Percentiles rank a stretch among this genome's conserved stretches.
Evolutionary conservation across 192 early-diverging fungal species (phyloP).

Genomic region (Kappamyces sp.): DNA sequence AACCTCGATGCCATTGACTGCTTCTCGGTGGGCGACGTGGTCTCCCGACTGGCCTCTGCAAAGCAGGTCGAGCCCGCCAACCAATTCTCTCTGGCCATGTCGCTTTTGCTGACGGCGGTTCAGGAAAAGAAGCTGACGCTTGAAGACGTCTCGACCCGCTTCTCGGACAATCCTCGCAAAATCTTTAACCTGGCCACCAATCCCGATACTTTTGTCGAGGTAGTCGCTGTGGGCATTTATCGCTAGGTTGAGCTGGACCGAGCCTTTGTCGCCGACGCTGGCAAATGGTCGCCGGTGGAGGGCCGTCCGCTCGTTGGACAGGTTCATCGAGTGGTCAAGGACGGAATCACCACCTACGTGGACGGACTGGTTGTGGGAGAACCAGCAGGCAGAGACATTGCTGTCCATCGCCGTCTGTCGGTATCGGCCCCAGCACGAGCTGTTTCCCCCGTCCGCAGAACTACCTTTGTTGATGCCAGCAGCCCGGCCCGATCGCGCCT

Average conservation of each 20-base stretch:
- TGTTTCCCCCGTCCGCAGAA: no score
- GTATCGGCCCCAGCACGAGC: no score
- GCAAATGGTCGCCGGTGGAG: slow-evolving; percentile 46
- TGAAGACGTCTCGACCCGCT: slow-evolving; percentile 65
- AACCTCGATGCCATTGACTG: slow-evolving; percentile 81
- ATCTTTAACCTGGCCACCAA: slow-evolving; percentile 94
- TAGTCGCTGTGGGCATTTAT: slow-evolving; percentile 4
- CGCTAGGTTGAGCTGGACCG: slow-evolving; percentile 76
- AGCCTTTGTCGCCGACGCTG: slow-evolving; percentile 32
- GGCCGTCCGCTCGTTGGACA: slow-evolving; percentile 56
- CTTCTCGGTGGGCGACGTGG: slow-evolving; percentile 78
- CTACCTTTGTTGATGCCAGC: no score
- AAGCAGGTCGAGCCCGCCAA: slow-evolving; percentile 49
- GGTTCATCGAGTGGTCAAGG: slow-evolving; percentile 85
- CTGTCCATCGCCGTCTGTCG: no score
- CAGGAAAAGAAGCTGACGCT: slow-evolving; percentile 69
- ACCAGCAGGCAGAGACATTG: slow-evolving; percentile 42
- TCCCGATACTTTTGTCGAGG: slow-evolving; percentile 87
- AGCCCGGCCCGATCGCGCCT: no score
- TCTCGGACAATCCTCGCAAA: slow-evolving; percentile 78
- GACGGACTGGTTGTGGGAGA: slow-evolving; percentile 66
- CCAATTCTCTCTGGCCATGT: slow-evolving; percentile 24
- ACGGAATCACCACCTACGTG: slow-evolving; percentile 76
- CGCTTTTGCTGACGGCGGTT: slow-evolving; percentile 75
- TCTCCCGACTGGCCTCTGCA: slow-evolving; percentile 56